Evolutionary conservation across 176 grass and related monocot species (phyloP), one percentile per base, ranked within the genome.

Genomic region (Musa troglodytarum): DNA sequence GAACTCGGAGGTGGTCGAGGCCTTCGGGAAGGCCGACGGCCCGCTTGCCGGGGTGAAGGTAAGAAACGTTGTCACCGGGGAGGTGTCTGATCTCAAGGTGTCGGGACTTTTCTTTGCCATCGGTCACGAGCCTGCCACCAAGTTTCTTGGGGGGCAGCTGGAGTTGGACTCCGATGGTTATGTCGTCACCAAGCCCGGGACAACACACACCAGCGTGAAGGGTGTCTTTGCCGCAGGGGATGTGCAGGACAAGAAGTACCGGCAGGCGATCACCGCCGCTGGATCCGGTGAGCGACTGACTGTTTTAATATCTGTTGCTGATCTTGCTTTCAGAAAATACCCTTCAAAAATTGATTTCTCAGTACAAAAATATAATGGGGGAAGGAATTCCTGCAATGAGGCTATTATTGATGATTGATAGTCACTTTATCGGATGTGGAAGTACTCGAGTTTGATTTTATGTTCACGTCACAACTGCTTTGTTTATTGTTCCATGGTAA

Each of bases 191-290:
- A 88, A 92, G 77, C 86, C 86, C 1, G 90, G 88, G 3, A 86
- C 90, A 12, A 92, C 95, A 4, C 82, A 91, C 53, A 99, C 90
- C 25, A 99, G 84, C 86, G 95, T 99, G 11, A 87, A 89, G 52
- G 95, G 95, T 1, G 95, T 98, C 17, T 94, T 92, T 63, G 95
- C 95, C 29, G 86, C 95, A 55, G 86, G 95, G 1, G 95, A 99
- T 10, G 88, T 99, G 64, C 95, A 94, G 78, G 95, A 94, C 73
- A 99, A 94, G 82, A 94, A 89, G 84, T 94, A 99, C 62, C 86
- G 95, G 8, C 95, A 99, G 86, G 90, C 90, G 8, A 84, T 99
- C 71, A 94, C 90, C 9, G 95, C 95, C 2, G 90, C 90, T 63
- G 90, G 90, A 55, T 94, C 90, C 87, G 95, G 95, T 99, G 11